phyloP scores from a whole-genome alignment of 345 rosid species.

The Noccaea bulbosa region DNA sequence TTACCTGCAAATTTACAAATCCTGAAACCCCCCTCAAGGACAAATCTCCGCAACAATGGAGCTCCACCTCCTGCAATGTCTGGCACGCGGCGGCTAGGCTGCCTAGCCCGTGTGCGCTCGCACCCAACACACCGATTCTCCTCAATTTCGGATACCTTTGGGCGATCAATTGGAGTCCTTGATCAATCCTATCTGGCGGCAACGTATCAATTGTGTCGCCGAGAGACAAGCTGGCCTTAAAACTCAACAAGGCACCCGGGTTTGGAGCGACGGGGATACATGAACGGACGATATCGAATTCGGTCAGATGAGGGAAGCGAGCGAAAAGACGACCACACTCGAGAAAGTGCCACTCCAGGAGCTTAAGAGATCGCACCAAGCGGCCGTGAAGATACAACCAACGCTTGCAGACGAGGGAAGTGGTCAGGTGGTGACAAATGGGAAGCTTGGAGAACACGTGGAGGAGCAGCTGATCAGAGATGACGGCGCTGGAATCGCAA shows the following conservation, averaged over 20 bases:
- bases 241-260: slow-evolving; percentile 47
- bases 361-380: slow-evolving; percentile 50
- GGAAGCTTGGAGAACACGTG: slow-evolving; percentile 55
- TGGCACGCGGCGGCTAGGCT: slow-evolving; percentile 51
- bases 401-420: slow-evolving; percentile 62
- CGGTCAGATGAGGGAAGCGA: slow-evolving; percentile 58
- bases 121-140: slow-evolving; percentile 51
- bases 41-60: slow-evolving; percentile 59
- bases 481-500: neutral
- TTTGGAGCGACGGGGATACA: slow-evolving; percentile 45
- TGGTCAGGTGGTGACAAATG: slow-evolving; percentile 42
- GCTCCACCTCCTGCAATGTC: slow-evolving; percentile 65
- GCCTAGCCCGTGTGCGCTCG: slow-evolving; percentile 52
- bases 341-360: slow-evolving; percentile 59
- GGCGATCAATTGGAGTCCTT: slow-evolving; percentile 50
- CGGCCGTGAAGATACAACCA: slow-evolving; percentile 64
- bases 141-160: slow-evolving; percentile 55
- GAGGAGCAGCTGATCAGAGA: slow-evolving; percentile 51
- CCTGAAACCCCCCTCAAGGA: slow-evolving; percentile 58
- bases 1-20: slow-evolving; percentile 56
- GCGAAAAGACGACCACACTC: slow-evolving; percentile 54
- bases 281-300: slow-evolving; percentile 47
- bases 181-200: slow-evolving; percentile 43
- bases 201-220: slow-evolving; percentile 37
- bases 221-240: slow-evolving; percentile 14